Base-by-base conservation (phyloP, 495 filamentous ascomycete species). In the Penicillium ochrochloron region DNA sequence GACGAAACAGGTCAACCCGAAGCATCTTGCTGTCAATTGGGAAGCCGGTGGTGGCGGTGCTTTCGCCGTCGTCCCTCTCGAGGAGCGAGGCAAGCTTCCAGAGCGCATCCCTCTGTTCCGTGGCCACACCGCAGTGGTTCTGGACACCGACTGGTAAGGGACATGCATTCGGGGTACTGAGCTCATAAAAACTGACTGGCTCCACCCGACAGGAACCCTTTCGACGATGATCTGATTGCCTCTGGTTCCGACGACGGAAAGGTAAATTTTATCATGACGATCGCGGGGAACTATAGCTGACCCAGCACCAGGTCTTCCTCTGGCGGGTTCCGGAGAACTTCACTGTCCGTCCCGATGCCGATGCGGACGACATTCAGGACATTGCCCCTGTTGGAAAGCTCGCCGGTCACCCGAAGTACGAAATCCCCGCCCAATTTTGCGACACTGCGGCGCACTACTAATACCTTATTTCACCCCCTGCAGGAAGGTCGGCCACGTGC, bases 1-100 rank as follows among this genome's bases (percentile, higher is more conserved):
- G 27, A 66, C 50, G 17, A 60, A 59, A 54, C 67, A 97, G 93
- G 94, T 87, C 64, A 99, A 99, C 73, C 93, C 95, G n/a, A 86
- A 93, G 72, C 97, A 96, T 72, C 85, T 99, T 54, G 88, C 95
- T 1, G 93, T 98, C 78, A 99, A 98, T 85, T 99, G 95, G 95
- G 94, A 98, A 80, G 89, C 95, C 39, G 90, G 93, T 76, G 95
- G 95, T 72, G 95, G 95, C 70, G 95, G 95, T 70, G 95, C 95
- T 59, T 98, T 99, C 71, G 96, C 95, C 48, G 94, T 99, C 56
- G 94, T 99, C 70, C 95, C 95, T 60, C 76, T 97, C 59, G 87
- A 89, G 66, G 93, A 98, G 79, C 88, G 86, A 50, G 95, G 95
- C 58, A 89, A 94, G 73, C 75, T 96, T 42, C 95, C 96, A 29